Conservation (phyloP, 2,329 filamentous ascomycete genomes). For the Colletotrichum sp. region DNA sequence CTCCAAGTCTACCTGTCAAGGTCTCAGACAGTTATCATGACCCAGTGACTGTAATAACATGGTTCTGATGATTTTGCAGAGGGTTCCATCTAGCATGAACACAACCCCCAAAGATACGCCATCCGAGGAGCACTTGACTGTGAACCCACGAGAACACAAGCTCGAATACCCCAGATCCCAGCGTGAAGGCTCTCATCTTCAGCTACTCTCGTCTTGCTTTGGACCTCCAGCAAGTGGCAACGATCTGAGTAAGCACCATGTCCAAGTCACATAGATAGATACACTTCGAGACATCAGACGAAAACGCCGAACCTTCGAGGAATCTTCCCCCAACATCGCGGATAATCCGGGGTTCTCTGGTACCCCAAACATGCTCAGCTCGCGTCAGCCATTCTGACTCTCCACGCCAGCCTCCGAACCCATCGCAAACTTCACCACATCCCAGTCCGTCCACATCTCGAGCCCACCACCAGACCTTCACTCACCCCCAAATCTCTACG, state of each 20-base stretch:
- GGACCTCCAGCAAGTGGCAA: not conserved
- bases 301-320: not conserved
- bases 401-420: not conserved
- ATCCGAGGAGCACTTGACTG: not conserved
- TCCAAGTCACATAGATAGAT: too few relatives aligned
- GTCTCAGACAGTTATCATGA: not conserved
- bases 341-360: not conserved
- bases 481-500: not conserved
- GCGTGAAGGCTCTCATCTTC: not conserved
- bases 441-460: not conserved
- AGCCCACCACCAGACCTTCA: not conserved
- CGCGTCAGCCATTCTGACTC: not conserved
- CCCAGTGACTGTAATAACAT: not conserved
- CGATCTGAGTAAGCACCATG: not conserved
- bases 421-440: not conserved
- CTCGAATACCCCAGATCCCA: not conserved
- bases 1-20: not conserved
- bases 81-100: not conserved
- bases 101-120: not conserved
- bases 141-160: not conserved
- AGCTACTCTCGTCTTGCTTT: not conserved
- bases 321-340: not conserved
- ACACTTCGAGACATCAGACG: not conserved
- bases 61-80: not conserved
- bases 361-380: not conserved